Evolutionary conservation across 306 rosid genomes (phyloP), one percentile per base, ranked within the genome.

Genomic region (Sicyos edulis): DNA sequence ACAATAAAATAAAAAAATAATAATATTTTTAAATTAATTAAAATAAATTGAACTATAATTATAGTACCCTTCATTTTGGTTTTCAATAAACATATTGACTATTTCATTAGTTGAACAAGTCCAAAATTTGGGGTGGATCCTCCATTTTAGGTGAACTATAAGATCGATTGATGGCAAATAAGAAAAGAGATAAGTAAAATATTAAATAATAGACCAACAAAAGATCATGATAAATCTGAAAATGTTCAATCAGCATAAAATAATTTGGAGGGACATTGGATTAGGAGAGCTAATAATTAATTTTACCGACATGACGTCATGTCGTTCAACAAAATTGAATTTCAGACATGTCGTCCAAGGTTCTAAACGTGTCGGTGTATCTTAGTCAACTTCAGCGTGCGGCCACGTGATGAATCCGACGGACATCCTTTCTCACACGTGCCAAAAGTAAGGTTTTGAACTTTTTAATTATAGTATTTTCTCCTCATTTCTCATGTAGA

Each of bases 291-390:
- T 63, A 63, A 34, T 63, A 63, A 63, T 63, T 63, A 20, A 37
- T 8, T 63, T 63, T 32, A 61, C 71, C 34, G 71, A 65, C 69
- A 2, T 19, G 71, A 65, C 34, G 34, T 65, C 54, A 65, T 44
- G 71, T 65, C 34, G 71, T 65, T 65, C 71, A 65, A 65, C 37
- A 11, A n/a, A 42, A 5, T 65, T 44, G 17, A 0, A 19, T 44
- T 65, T 65, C 6, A 19, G 54, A 65, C 34, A 65, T 42, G 54
- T 42, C 54, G 71, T 64, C 51, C 70, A 10, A 42, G 8, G 16
- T 64, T 42, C 32, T 19, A 19, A 44, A 11, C 54, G 54, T 20
- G 71, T 65, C 71, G 71, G 71, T 65, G 54, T 65, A 0, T 45
- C 71, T 8, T 6, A 11, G 17, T 65, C 71, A 65, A 65, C n/a